A percentile compares a stretch with the other conserved stretches of the same genome.
Conservation (phyloP, 306 rosid species). For the Amphicarpaea edgeworthii region DNA sequence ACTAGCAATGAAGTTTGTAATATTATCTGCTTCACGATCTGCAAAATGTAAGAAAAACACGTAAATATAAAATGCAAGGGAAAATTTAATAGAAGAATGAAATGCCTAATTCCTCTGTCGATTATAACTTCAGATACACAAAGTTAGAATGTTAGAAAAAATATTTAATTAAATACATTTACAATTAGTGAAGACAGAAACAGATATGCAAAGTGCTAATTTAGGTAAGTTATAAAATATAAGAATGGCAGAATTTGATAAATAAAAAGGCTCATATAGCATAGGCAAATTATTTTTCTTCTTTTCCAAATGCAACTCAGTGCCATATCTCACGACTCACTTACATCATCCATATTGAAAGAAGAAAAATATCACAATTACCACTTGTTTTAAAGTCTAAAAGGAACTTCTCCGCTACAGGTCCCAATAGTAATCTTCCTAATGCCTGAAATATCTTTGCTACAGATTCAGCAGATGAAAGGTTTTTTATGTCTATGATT, state of each 20-base stretch:
- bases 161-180: neutral
- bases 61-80: conserved; percentile 23
- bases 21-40: conserved; percentile 64
- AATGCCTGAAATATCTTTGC: conserved; percentile 66
- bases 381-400: conserved; percentile 62
- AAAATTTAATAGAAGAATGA: conserved; percentile 24
- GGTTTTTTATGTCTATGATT: conserved; percentile 59
- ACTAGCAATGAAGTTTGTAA: conserved; percentile 68
- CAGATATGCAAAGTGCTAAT: neutral
- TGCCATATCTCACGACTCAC: conserved; percentile 21
- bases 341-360: conserved; percentile 39
- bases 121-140: conserved; percentile 28
- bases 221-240: conserved; percentile 17
- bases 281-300: conserved; percentile 13
- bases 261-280: conserved; percentile 39
- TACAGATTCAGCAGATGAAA: conserved; percentile 55
- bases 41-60: conserved; percentile 55
- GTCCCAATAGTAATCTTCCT: conserved; percentile 71
- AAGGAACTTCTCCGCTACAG: conserved; percentile 73
- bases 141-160: conserved; percentile 1
- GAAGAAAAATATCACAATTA: conserved; percentile 48
- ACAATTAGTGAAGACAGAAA: conserved; percentile 7
- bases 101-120: conserved; percentile 24
- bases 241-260: conserved; percentile 16
- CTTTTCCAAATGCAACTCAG: conserved; percentile 35